Conservation (phyloP, 768 basidiomycete genomes). For the Phanerochaete carnosa region DNA sequence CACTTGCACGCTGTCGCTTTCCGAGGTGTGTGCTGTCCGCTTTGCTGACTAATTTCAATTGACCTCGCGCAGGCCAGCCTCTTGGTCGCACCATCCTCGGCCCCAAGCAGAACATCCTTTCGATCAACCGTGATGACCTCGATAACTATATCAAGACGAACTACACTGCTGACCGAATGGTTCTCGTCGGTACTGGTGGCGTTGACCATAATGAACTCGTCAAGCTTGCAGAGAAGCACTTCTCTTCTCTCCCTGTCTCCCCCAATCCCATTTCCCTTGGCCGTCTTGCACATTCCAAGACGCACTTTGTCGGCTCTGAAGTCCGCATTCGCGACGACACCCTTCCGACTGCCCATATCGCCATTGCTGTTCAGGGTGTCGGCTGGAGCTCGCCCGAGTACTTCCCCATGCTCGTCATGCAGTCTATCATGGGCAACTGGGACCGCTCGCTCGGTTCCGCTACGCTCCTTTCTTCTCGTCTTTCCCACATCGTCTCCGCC, state of each 20-base stretch:
- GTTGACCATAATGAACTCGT: slow-evolving; percentile 91
- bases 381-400: slow-evolving; percentile 98
- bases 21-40: slow-evolving; percentile 63
- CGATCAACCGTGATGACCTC: slow-evolving; percentile 90
- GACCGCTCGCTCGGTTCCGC: slow-evolving; percentile 93
- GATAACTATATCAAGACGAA: slow-evolving; percentile 92
- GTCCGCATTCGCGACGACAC: slow-evolving; percentile 95
- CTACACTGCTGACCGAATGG: slow-evolving; percentile 99
- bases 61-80: slow-evolving; percentile 65
- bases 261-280: slow-evolving; percentile 87
- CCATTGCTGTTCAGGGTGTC: slow-evolving; percentile 96
- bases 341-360: slow-evolving; percentile 84
- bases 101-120: slow-evolving; percentile 92
- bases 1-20: slow-evolving; percentile 96
- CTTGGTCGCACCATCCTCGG: slow-evolving; percentile 97
- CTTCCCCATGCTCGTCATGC: slow-evolving; percentile 99
- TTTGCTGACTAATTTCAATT: slow-evolving; percentile 6
- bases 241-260: slow-evolving; percentile 85
- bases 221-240: slow-evolving; percentile 92
- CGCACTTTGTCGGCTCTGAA: slow-evolving; percentile 89
- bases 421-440: slow-evolving; percentile 99
- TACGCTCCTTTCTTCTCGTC: slow-evolving; percentile 83
- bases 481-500: slow-evolving; percentile 85
- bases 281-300: slow-evolving; percentile 68
- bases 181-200: slow-evolving; percentile 95